These are phyloP conservation scores for Microcyclospora pomicola DNA, from an alignment of 2,329 filamentous ascomycete genomes.

Conservation along the genomic window DNA sequence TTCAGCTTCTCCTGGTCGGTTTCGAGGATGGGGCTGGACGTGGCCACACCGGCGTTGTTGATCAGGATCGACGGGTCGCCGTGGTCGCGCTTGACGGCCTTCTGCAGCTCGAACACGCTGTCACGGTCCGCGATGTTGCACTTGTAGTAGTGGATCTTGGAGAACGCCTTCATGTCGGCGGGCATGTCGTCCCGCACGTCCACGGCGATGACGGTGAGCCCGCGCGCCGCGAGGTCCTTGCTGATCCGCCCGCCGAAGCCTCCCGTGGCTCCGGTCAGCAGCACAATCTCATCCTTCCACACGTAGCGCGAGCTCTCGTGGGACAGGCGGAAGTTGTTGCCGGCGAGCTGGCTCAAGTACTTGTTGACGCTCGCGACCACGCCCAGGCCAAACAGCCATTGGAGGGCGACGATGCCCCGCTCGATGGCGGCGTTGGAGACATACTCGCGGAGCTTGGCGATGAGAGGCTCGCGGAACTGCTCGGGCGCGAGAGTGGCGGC, in stretches of 20 bases:
- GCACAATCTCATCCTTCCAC: conserved; percentile 23
- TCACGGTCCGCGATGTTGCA: conserved; percentile 37
- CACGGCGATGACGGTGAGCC: conserved; percentile 25
- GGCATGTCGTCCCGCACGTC: conserved; percentile 23
- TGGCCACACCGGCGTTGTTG: conserved; percentile 38
- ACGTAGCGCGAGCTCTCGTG: conserved; percentile 19
- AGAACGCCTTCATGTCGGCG: conserved; percentile 15
- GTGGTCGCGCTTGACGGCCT: conserved; percentile 24
- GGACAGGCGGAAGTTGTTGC: conserved; percentile 26
- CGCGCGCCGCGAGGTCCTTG: conserved; percentile 19
- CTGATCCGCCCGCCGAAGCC: conserved; percentile 26
- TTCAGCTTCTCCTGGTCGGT: conserved; percentile 30
- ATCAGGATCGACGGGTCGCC: conserved; percentile 35
- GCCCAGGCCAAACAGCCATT: conserved; percentile 20
- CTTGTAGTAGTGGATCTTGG: conserved; percentile 22
- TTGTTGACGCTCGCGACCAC: conserved; percentile 12
- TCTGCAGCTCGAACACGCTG: conserved; percentile 30
- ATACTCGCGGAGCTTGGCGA: conserved; percentile 14
- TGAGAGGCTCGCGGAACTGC: conserved; percentile 15
- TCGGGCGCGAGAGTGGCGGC: conserved; percentile 18
- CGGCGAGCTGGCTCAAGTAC: conserved; percentile 12
- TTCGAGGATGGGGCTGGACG: conserved; percentile 33
- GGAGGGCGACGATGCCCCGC: conserved; percentile 13
- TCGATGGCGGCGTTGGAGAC: conserved; percentile 15
- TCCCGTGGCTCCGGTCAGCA: conserved; percentile 21